These are phyloP conservation scores for Centrapalus pauciflorus DNA, from an alignment of 129 eudicot genomes.

Conservation along the genomic window DNA sequence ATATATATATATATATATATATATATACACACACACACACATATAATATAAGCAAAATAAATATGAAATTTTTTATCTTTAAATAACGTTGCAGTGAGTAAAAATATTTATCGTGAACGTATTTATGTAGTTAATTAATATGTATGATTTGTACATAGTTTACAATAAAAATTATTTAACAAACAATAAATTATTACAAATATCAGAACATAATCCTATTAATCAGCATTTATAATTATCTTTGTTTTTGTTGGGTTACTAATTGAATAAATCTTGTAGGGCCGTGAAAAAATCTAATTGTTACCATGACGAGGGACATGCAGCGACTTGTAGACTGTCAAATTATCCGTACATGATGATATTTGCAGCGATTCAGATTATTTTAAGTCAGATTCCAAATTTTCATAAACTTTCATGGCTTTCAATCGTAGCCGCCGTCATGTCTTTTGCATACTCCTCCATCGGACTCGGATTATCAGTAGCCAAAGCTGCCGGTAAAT, in stretches of 20 bases:
- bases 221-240: too few relatives aligned
- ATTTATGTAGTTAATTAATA: too few relatives aligned
- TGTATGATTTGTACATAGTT: too few relatives aligned
- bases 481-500: conserved; percentile 42
- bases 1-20: too few relatives aligned
- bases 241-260: neutral
- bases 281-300: conserved; percentile 76
- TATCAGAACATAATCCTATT: too few relatives aligned
- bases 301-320: conserved; percentile 53
- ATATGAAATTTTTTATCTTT: too few relatives aligned
- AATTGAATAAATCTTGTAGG: conserved; percentile 19
- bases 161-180: too few relatives aligned
- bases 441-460: conserved; percentile 84
- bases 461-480: conserved; percentile 80
- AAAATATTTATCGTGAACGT: too few relatives aligned
- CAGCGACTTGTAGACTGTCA: conserved; percentile 31
- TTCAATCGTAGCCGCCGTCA: conserved; percentile 74
- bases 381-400: conserved; percentile 70
- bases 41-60: too few relatives aligned
- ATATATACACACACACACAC: too few relatives aligned
- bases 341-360: conserved; percentile 52
- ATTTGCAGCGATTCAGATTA: conserved; percentile 51
- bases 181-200: too few relatives aligned
- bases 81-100: too few relatives aligned
- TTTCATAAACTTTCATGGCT: conserved; percentile 81